Conservation (phyloP, 768 basidiomycete species). For the Tulasnella sp. region DNA sequence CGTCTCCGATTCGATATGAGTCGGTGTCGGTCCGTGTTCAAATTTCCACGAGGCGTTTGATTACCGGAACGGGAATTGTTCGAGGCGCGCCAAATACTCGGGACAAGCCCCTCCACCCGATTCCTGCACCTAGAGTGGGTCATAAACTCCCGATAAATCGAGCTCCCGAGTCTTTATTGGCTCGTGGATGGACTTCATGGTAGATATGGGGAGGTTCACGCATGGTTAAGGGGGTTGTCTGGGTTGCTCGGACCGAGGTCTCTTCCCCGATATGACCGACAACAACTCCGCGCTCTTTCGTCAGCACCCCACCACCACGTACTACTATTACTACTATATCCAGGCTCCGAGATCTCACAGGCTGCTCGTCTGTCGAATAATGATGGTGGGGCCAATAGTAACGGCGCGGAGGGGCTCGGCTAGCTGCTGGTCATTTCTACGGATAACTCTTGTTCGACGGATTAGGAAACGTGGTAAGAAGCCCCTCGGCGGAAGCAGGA, state of each 20-base stretch:
- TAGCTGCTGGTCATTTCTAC: not conserved
- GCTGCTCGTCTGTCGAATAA: no score
- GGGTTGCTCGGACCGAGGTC: not conserved
- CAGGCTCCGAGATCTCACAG: no score
- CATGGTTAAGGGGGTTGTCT: not conserved
- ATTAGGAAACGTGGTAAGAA: not conserved
- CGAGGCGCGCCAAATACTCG: not conserved
- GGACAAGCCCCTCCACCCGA: not conserved
- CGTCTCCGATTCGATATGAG: not conserved
- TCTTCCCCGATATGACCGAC: no score
- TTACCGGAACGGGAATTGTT: not conserved
- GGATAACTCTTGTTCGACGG: not conserved
- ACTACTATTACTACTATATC: no score
- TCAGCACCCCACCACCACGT: no score
- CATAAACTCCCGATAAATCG: not conserved
- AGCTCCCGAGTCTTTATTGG: not conserved
- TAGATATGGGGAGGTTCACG: not conserved
- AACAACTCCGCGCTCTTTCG: no score
- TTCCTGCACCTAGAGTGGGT: not conserved
- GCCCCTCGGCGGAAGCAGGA: not conserved
- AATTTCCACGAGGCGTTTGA: not conserved
- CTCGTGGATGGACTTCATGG: not conserved
- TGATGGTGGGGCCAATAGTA: no score
- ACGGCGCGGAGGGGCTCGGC: not conserved
- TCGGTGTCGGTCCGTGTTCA: not conserved